These are phyloP conservation scores for Neonectria faginata DNA, from an alignment of 2,329 filamentous ascomycete genomes.

Conservation along the genomic window DNA sequence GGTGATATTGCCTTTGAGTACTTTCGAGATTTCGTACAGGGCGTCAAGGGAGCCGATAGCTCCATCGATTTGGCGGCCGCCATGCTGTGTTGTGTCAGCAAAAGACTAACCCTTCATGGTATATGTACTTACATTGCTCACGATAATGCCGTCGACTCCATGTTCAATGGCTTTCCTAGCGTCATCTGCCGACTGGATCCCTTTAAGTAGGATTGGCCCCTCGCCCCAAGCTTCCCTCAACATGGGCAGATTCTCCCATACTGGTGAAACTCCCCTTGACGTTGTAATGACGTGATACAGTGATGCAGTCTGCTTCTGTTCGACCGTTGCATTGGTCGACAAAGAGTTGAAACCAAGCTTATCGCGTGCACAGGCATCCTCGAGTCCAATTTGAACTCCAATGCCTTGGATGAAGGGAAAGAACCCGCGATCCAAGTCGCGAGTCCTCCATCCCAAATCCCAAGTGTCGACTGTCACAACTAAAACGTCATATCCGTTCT, in stretches of 20 bases:
- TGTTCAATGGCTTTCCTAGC: constrained; percentile 43
- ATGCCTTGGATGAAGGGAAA: background rate
- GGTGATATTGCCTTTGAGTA: background rate
- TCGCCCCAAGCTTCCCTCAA: background rate
- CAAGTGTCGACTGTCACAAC: background rate
- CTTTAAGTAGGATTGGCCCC: constrained; percentile 34
- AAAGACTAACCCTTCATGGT: background rate
- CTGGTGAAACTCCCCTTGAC: background rate
- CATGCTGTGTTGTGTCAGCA: background rate
- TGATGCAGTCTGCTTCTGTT: constrained; percentile 1
- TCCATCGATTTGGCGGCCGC: background rate
- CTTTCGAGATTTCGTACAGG: background rate
- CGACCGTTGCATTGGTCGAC: background rate
- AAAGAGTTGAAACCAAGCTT: background rate
- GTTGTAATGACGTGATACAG: background rate
- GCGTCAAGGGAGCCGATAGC: background rate
- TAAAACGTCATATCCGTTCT: background rate
- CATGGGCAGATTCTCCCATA: background rate
- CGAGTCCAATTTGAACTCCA: background rate
- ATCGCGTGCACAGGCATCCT: background rate
- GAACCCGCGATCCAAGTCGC: background rate
- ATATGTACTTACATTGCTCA: constrained; percentile 40
- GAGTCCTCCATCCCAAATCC: background rate
- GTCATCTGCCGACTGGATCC: constrained; percentile 49
- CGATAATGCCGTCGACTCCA: constrained; percentile 47